These are phyloP conservation scores for Arthromyces matolae DNA, from an alignment of 768 basidiomycete genomes.

Conservation along the genomic window DNA sequence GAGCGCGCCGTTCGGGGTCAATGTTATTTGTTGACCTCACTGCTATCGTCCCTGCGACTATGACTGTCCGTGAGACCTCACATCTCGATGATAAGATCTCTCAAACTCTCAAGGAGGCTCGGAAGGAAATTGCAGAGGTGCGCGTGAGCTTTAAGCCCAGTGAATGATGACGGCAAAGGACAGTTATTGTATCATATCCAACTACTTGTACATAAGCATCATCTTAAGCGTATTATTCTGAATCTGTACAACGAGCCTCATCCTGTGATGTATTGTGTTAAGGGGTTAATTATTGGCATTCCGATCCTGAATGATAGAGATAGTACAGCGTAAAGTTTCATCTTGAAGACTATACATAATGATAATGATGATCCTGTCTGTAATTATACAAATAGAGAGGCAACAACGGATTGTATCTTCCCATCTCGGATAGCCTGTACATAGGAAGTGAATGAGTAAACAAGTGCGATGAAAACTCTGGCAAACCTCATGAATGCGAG, in stretches of 20 bases:
- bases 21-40: conserved; percentile 80
- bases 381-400: conserved; percentile 44
- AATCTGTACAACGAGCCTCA: not conserved
- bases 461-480: not conserved
- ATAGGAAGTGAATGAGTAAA: not conserved
- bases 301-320: too few relatives aligned
- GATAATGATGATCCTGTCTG: too few relatives aligned
- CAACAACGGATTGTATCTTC: conserved; percentile 56
- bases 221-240: too few relatives aligned
- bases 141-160: conserved; percentile 55
- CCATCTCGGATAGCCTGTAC: conserved; percentile 46
- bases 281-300: not conserved
- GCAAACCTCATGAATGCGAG: conserved; percentile 64
- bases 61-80: conserved; percentile 57
- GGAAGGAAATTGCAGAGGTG: conserved; percentile 72
- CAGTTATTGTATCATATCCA: too few relatives aligned
- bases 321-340: too few relatives aligned
- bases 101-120: conserved; percentile 46
- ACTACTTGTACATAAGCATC: not conserved
- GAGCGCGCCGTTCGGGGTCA: conserved; percentile 77
- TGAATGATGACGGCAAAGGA: too few relatives aligned
- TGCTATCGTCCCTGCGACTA: conserved; percentile 58
- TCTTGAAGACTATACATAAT: too few relatives aligned
- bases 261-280: not conserved
- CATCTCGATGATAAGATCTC: conserved; percentile 61